phyloP scores from a whole-genome alignment of 2,329 filamentous ascomycete genomes.

The Ceratocystis variospora region DNA sequence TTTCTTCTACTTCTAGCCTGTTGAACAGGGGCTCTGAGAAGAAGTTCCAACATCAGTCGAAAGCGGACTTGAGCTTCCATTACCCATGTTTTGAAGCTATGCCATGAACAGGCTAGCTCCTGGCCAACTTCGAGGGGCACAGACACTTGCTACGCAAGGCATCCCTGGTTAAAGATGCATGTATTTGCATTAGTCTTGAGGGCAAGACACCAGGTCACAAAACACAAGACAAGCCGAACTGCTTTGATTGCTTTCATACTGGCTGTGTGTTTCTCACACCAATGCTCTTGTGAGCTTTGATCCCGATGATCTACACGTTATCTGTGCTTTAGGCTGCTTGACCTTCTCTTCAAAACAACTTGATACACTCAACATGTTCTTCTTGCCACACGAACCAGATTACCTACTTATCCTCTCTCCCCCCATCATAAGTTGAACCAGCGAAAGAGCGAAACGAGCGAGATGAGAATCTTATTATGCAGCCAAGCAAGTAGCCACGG shows the following conservation, averaged over 20 bases:
- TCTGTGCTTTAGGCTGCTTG: neutral
- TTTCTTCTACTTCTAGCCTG: neutral
- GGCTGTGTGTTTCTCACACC: neutral
- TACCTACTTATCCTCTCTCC: neutral
- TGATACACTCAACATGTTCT: neutral
- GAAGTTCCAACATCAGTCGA: slow-evolving; percentile 7
- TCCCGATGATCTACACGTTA: neutral
- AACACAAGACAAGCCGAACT: neutral
- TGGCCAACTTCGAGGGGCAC: slow-evolving; percentile 1
- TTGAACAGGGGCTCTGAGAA: neutral
- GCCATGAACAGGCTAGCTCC: neutral
- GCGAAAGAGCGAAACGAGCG: neutral
- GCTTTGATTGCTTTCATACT: neutral
- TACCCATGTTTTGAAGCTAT: neutral
- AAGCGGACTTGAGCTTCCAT: neutral
- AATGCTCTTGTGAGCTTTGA: slow-evolving; percentile 5
- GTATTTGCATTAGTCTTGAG: neutral
- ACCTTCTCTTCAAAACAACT: neutral
- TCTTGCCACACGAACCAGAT: neutral
- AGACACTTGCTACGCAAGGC: neutral
- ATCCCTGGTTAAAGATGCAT: neutral
- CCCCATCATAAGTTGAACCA: neutral
- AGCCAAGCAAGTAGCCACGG: neutral
- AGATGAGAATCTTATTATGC: neutral
- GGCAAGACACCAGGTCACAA: neutral